Evolutionary conservation across 192 early-diverging fungal species (phyloP).

Genomic region (Rhizoclosmatium sp.): DNA sequence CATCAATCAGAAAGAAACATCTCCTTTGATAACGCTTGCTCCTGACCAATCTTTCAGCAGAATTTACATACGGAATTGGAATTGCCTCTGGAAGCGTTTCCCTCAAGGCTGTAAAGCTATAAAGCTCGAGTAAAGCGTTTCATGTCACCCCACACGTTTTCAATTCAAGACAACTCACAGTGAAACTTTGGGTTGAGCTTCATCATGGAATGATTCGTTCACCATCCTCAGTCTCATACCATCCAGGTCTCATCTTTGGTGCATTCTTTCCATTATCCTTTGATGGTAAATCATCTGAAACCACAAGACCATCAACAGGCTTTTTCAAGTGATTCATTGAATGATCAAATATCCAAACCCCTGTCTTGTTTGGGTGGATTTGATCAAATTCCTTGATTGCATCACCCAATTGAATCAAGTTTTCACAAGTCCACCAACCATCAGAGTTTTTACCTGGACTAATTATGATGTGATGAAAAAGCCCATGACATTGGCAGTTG

Average conservation of each 20-base stretch:
- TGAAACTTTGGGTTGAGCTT: too few relatives aligned
- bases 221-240: not conserved
- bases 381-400: not conserved
- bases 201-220: not conserved
- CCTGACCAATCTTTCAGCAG: not conserved
- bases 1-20: not conserved
- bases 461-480: not conserved
- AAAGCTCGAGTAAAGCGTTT: too few relatives aligned
- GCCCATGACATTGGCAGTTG: slow-evolving; percentile 1
- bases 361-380: not conserved
- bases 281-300: not conserved
- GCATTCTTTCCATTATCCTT: not conserved
- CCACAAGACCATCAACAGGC: not conserved
- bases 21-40: not conserved
- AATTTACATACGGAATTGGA: not conserved
- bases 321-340: not conserved
- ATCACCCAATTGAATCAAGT: not conserved
- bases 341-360: not conserved
- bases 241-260: not conserved
- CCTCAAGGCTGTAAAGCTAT: too few relatives aligned
- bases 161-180: too few relatives aligned
- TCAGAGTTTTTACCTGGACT: not conserved
- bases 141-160: too few relatives aligned
- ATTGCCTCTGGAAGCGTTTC: not conserved
- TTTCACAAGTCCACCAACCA: not conserved